Percentiles rank a stretch among this genome's conserved stretches.
phyloP scores from a whole-genome alignment of 768 basidiomycete species.

The Arthromyces matolae region DNA sequence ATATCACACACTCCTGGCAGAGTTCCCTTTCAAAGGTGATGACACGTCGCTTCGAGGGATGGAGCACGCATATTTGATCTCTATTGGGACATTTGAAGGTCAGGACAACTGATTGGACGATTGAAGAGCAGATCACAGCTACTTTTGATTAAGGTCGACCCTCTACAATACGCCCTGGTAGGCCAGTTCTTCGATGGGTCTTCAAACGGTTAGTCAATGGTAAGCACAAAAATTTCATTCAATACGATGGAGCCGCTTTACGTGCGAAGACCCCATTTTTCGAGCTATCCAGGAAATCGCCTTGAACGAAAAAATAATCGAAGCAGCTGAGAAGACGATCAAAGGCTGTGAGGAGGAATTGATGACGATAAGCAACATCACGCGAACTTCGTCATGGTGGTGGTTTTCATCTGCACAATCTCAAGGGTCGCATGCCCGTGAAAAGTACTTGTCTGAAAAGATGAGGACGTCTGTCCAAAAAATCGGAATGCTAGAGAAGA shows the following conservation, averaged over 20 bases:
- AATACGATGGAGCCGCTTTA: slow-evolving; percentile 1
- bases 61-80: slow-evolving; percentile 87
- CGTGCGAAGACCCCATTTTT: slow-evolving; percentile 64
- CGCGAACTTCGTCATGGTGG: slow-evolving; percentile 41
- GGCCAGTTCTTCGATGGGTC: slow-evolving; percentile 83
- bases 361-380: slow-evolving; percentile 59
- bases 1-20: slow-evolving; percentile 77
- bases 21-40: slow-evolving; percentile 91
- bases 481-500: slow-evolving; percentile 64
- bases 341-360: slow-evolving; percentile 77
- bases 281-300: slow-evolving; percentile 77
- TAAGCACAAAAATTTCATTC: slow-evolving; percentile 26
- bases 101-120: background rate
- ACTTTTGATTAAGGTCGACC: slow-evolving; percentile 59
- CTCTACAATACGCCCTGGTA: slow-evolving; percentile 81
- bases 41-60: slow-evolving; percentile 75
- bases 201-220: slow-evolving; percentile 81
- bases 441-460: slow-evolving; percentile 67
- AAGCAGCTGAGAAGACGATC: slow-evolving; percentile 59
- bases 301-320: slow-evolving; percentile 67
- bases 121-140: background rate
- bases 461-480: slow-evolving; percentile 68
- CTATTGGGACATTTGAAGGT: slow-evolving; percentile 77
- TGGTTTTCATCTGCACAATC: slow-evolving; percentile 37
- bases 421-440: slow-evolving; percentile 54